phyloP scores from a whole-genome alignment of 106 monocot genomes.

The Phalaenopsis equestris region DNA sequence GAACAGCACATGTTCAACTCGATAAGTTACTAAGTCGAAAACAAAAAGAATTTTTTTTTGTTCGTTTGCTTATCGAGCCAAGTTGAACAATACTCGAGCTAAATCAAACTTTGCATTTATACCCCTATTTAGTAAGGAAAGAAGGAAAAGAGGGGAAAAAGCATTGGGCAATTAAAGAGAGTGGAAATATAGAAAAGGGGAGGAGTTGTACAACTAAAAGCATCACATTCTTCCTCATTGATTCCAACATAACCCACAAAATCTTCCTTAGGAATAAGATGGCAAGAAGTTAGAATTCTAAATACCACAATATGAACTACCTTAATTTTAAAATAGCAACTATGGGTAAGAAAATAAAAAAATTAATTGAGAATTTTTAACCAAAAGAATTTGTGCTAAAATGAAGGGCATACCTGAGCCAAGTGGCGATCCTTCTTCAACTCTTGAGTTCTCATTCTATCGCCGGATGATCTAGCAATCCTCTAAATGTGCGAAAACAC shows the following conservation, averaged over 20 bases:
- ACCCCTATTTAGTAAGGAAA: too few relatives aligned
- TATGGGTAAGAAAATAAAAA: background rate
- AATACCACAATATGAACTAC: background rate
- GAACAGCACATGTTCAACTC: background rate
- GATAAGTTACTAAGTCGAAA: background rate
- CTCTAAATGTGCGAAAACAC: constrained; percentile 35
- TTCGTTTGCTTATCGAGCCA: too few relatives aligned
- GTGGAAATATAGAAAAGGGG: too few relatives aligned
- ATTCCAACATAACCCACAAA: background rate
- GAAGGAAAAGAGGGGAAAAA: too few relatives aligned
- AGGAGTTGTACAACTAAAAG: background rate
- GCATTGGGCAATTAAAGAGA: too few relatives aligned
- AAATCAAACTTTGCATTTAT: too few relatives aligned
- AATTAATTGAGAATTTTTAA: background rate
- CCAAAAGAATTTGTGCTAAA: background rate
- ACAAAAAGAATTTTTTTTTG: background rate
- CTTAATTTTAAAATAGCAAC: background rate
- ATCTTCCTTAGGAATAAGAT: background rate
- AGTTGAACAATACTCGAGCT: too few relatives aligned
- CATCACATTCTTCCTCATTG: background rate
- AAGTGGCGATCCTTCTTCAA: constrained; percentile 60
- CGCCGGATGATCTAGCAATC: constrained; percentile 57
- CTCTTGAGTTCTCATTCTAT: constrained; percentile 64
- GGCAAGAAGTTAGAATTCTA: background rate
- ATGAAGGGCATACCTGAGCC: constrained; percentile 50